These are phyloP conservation scores for Drechslera avenae DNA, from an alignment of 2,329 filamentous ascomycete genomes.

Conservation along the genomic window DNA sequence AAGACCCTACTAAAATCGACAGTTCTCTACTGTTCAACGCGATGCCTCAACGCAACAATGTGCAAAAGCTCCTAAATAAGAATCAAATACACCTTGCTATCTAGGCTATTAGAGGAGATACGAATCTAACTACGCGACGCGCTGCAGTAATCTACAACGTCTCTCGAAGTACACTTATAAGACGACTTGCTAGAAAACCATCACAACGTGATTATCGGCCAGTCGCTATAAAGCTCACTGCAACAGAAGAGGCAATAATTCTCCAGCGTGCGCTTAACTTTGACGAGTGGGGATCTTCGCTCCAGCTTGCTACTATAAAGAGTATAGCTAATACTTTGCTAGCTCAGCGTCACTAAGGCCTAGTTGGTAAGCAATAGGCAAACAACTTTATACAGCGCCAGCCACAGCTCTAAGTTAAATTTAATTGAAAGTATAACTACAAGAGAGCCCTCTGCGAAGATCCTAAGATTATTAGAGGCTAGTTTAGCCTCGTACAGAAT, in stretches of 20 bases:
- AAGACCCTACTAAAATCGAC: too few species aligned
- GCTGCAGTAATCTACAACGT: constrained; percentile 6
- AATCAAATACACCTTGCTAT: constrained; percentile 6
- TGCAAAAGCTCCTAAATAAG: too few species aligned
- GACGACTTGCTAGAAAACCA: not conserved
- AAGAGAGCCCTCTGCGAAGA: too few species aligned
- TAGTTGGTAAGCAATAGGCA: not conserved
- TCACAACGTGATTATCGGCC: not conserved
- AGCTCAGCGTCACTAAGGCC: not conserved
- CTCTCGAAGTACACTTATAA: not conserved
- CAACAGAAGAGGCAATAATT: not conserved
- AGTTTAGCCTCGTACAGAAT: too few species aligned
- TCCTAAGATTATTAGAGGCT: not conserved
- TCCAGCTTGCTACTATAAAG: not conserved
- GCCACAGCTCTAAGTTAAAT: not conserved
- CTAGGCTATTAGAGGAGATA: constrained; percentile 1
- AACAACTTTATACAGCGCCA: not conserved
- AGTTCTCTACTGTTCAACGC: too few species aligned
- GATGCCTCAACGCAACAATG: too few species aligned
- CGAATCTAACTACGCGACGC: not conserved
- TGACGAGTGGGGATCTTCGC: not conserved
- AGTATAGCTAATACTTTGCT: not conserved
- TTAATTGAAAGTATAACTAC: too few species aligned
- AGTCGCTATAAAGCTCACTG: not conserved
- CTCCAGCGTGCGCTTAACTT: not conserved